Evolutionary conservation across 805 yeast species (phyloP).

Genomic region (Metschnikowia peoriensis): DNA sequence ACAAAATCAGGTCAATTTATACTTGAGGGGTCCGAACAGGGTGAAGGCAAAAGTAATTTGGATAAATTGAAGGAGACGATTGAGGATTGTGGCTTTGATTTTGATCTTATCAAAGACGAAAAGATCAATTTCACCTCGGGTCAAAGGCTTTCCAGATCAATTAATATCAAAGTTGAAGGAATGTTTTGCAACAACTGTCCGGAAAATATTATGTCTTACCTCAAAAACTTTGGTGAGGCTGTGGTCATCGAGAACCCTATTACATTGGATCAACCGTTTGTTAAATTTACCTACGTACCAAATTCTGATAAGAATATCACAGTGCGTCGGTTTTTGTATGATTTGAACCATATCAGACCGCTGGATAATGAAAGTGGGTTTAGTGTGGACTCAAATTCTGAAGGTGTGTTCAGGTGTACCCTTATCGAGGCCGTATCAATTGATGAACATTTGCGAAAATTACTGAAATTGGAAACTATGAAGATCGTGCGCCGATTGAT

Average conservation of each 20-base stretch:
- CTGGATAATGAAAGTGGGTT: conserved; percentile 20
- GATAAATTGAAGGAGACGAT: conserved; percentile 46
- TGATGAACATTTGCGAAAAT: conserved; percentile 58
- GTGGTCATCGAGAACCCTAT: conserved; percentile 55
- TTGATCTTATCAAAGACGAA: conserved; percentile 43
- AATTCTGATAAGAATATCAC: conserved; percentile 44
- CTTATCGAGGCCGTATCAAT: conserved; percentile 54
- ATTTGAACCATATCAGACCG: conserved; percentile 45
- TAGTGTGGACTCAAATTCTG: conserved; percentile 14
- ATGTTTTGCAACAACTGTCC: conserved; percentile 77
- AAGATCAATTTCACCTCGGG: conserved; percentile 48
- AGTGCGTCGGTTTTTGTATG: conserved; percentile 52
- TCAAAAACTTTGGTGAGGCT: conserved; percentile 55
- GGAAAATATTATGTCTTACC: conserved; percentile 45
- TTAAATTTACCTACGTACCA: conserved; percentile 67
- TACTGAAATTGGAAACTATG: conserved; percentile 49
- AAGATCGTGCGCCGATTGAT: conserved; percentile 46
- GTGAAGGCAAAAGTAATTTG: conserved; percentile 23
- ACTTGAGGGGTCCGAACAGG: conserved; percentile 40
- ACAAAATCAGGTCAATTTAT: conserved; percentile 64
- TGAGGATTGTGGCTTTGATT: conserved; percentile 69
- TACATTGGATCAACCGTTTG: conserved; percentile 53
- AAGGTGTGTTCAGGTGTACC: conserved; percentile 46
- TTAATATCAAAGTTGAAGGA: conserved; percentile 56
- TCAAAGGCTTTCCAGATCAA: conserved; percentile 50